These are phyloP conservation scores for Penicillium hordei DNA, from an alignment of 2,329 filamentous ascomycete genomes.

Conservation along the genomic window DNA sequence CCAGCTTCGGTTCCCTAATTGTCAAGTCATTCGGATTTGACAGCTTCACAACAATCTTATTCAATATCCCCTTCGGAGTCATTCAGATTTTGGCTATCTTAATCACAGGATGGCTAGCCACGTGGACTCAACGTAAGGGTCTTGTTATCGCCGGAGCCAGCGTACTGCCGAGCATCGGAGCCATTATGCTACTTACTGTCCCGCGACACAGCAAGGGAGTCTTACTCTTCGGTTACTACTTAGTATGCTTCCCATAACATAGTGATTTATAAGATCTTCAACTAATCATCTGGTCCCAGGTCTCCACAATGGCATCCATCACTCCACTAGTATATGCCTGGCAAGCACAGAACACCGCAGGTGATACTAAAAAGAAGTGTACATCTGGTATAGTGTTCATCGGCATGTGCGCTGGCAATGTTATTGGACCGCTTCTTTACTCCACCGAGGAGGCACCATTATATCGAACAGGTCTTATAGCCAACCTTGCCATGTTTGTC, in stretches of 20 bases:
- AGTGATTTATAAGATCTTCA: no score
- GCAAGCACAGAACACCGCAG: constrained; percentile 40
- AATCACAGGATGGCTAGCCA: constrained; percentile 41
- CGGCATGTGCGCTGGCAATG: constrained; percentile 40
- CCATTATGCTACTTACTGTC: constrained; percentile 52
- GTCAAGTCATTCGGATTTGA: constrained; percentile 45
- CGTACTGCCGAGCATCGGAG: constrained; percentile 43
- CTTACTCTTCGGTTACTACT: constrained; percentile 53
- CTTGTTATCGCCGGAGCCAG: constrained; percentile 44
- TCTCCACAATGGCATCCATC: constrained; percentile 35
- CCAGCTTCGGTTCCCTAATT: constrained; percentile 44
- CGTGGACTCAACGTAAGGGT: constrained; percentile 46
- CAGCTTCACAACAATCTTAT: constrained; percentile 43
- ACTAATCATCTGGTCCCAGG: constrained; percentile 9
- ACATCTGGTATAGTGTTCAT: constrained; percentile 38
- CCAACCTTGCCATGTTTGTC: constrained; percentile 37
- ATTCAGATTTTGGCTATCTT: constrained; percentile 43
- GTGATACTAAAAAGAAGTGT: constrained; percentile 41
- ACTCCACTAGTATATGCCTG: constrained; percentile 40
- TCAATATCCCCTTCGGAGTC: constrained; percentile 44
- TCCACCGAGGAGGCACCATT: constrained; percentile 35
- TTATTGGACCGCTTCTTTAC: constrained; percentile 39
- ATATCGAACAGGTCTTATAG: constrained; percentile 36
- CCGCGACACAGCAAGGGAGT: constrained; percentile 50
- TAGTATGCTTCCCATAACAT: constrained; percentile 33